Evolutionary conservation across 2,329 filamentous ascomycete genomes (phyloP), one percentile per base, ranked within the genome.

Genomic region (Claviceps maximensis): DNA sequence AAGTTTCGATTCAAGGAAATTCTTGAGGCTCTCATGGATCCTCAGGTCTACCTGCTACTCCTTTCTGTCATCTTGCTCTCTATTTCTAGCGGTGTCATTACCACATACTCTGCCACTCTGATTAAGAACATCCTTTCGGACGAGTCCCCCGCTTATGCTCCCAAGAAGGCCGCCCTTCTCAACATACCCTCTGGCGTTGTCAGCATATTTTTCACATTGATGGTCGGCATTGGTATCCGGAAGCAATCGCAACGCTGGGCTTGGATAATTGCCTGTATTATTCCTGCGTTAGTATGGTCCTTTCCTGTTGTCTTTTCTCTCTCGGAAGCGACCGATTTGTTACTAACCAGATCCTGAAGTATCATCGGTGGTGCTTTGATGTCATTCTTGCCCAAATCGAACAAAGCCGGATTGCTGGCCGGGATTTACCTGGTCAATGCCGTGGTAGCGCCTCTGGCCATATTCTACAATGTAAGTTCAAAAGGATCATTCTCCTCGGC

Each of bases 161-260:
- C 73, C 2, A 71, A 71, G 57, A 61, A 67, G 33, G 66, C 75
- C 3, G 75, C 76, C 2, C 65, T 80, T 6, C 72, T 79, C 61
- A 79, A 78, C 60, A 79, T 75, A 67, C 76, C 76, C 1, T 76
- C 73, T 1, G 75, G 76, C 10, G 67, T 67, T 1, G 69, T 79
- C 51, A 76, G 71, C 64, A 79, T 80, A 54, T 69, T 74, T 58
- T 74, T 74, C 55, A 75, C 74, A 0, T 61, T 79, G 0, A 58
- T 75, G 23, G 73, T 77, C 42, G 71, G 75, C 4, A 71, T 66
- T 42, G 73, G 71, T 9, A 71, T 77, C 50, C 72, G 74, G 19
- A 65, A 65, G 48, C 65, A 68, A 50, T 74, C 72, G 7, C 65
- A 76, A 54, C 71, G 75, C 44, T 77, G 73, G 74, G 70, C 71